Conservation (phyloP, 345 rosid genomes). For the Hypericum androsaemum region DNA sequence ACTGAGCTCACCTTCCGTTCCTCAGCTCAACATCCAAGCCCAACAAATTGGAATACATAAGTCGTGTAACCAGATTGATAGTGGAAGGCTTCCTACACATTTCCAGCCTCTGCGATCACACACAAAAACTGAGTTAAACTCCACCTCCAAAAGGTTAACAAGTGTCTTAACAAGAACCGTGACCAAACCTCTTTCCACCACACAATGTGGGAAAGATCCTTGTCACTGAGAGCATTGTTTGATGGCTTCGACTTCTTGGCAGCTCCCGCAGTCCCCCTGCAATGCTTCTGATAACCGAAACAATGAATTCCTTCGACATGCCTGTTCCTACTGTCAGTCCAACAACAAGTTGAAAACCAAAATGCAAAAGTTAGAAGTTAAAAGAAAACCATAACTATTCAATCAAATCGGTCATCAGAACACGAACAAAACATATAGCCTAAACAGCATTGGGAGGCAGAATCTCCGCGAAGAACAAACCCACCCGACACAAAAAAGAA, state of each 20-base stretch:
- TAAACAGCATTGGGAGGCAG: no score
- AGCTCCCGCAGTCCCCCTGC: conserved; percentile 33
- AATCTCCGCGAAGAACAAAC: no score
- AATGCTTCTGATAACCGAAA: conserved; percentile 38
- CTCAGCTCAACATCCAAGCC: conserved; percentile 68
- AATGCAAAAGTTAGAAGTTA: no score
- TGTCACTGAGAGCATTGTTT: conserved; percentile 37
- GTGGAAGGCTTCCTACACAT: conserved; percentile 82
- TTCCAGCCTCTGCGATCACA: conserved; percentile 52
- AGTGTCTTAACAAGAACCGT: conserved; percentile 2
- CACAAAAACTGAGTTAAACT: neutral
- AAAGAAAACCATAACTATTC: no score
- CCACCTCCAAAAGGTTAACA: no score
- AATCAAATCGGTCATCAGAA: no score
- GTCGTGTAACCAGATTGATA: conserved; percentile 53
- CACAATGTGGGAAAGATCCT: conserved; percentile 54
- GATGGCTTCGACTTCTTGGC: conserved; percentile 42
- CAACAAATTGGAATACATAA: conserved; percentile 60
- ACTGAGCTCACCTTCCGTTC: conserved; percentile 56
- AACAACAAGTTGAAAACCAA: neutral
- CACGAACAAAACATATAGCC: no score
- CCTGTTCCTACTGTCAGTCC: conserved; percentile 25
- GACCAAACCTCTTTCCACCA: conserved; percentile 87
- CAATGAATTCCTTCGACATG: conserved; percentile 29
- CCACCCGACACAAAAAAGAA: no score